Evolutionary conservation across 108 stramenopile genomes (phyloP).

Genomic region (Cafeteria roenbergensis): DNA sequence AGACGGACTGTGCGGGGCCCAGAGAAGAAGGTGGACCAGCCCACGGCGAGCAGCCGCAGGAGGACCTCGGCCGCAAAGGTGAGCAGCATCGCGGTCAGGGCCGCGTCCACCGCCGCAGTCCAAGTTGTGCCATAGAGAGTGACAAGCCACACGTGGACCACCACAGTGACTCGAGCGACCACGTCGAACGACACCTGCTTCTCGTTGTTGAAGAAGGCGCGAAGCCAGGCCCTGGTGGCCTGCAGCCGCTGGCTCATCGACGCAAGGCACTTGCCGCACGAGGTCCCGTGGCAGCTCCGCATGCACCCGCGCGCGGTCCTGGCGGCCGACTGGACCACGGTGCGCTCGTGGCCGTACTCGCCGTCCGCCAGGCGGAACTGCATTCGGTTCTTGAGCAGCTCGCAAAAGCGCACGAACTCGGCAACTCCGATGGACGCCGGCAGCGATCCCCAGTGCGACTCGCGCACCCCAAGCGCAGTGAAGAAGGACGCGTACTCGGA

Average conservation of each 20-base stretch:
- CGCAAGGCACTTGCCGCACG: too few relatives aligned
- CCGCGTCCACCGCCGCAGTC: too few relatives aligned
- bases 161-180: too few relatives aligned
- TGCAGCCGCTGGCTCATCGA: background rate
- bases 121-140: too few relatives aligned
- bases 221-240: background rate
- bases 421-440: background rate
- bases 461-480: background rate
- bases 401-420: background rate
- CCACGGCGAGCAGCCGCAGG: background rate
- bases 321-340: too few relatives aligned
- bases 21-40: too few relatives aligned
- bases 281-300: too few relatives aligned
- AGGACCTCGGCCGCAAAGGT: background rate
- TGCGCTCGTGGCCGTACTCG: background rate
- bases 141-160: too few relatives aligned
- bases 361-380: background rate
- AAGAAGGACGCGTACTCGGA: background rate
- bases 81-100: too few relatives aligned
- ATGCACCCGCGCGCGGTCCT: too few relatives aligned
- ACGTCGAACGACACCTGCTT: background rate
- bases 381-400: background rate
- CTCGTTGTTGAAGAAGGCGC: background rate
- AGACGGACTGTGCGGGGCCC: too few relatives aligned
- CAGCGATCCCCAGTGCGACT: background rate